phyloP scores from a whole-genome alignment of 2,329 filamentous ascomycete species.

The Aspergillus ibericus region DNA sequence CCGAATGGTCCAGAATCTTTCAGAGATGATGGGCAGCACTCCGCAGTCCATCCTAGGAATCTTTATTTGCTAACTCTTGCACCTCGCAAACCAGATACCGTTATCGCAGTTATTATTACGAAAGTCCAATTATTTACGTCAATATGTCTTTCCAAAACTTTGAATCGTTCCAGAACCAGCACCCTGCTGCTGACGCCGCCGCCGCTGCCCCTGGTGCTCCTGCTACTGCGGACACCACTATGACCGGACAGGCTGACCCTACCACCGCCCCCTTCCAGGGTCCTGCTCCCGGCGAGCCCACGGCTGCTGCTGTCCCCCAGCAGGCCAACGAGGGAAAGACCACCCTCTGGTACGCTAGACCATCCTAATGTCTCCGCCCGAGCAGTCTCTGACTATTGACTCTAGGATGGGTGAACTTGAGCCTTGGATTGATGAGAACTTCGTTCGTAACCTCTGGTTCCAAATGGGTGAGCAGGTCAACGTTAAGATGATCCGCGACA shows the following conservation, averaged over 20 bases:
- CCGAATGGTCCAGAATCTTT: background rate
- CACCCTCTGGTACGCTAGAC: conserved; percentile 54
- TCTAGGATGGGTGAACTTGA: conserved; percentile 97
- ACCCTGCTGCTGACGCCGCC: conserved; percentile 55
- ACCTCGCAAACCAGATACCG: conserved; percentile 12
- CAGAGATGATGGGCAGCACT: background rate
- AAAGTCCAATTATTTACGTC: conserved; percentile 22
- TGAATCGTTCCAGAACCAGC: conserved; percentile 63
- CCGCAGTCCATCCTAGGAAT: background rate
- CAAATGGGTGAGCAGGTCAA: conserved; percentile 92
- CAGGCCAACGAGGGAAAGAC: conserved; percentile 57
- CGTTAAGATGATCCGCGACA: conserved; percentile 99
- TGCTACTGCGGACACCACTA: conserved; percentile 53
- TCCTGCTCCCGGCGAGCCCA: conserved; percentile 45
- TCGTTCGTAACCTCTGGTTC: conserved; percentile 93
- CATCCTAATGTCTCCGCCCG: background rate
- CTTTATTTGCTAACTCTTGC: background rate
- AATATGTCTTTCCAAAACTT: conserved; percentile 68
- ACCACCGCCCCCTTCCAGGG: conserved; percentile 53
- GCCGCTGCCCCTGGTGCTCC: conserved; percentile 48
- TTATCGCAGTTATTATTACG: conserved; percentile 21
- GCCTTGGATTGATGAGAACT: conserved; percentile 99
- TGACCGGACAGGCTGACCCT: conserved; percentile 60
- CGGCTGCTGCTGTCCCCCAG: conserved; percentile 47
- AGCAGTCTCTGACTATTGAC: conserved; percentile 1